Evolutionary conservation across 83 land plant species (phyloP).

Genomic region (Diphasiastrum complanatum): DNA sequence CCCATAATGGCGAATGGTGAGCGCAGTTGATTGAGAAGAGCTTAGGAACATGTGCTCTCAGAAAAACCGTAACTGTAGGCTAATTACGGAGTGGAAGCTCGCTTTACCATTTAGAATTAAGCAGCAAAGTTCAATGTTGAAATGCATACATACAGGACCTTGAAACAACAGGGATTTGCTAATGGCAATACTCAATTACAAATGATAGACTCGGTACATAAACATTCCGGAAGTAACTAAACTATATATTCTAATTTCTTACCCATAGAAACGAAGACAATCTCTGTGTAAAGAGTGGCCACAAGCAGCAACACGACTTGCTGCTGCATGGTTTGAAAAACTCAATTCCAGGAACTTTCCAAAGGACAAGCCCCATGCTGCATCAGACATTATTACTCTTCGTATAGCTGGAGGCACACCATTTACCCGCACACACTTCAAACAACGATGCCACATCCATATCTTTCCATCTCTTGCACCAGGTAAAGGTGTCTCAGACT

Average conservation of each 20-base stretch:
- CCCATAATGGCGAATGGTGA: too few species aligned
- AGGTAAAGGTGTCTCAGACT: slow-evolving; percentile 6
- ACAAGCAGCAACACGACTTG: slow-evolving; percentile 17
- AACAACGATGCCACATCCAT: slow-evolving; percentile 25
- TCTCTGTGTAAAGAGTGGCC: slow-evolving; percentile 17
- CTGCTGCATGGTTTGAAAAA: slow-evolving; percentile 20
- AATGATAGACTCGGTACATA: too few species aligned
- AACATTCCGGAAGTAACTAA: too few species aligned
- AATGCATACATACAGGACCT: too few species aligned
- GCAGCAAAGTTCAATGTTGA: too few species aligned
- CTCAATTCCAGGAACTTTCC: slow-evolving; percentile 21
- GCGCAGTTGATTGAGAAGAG: too few species aligned
- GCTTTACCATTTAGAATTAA: too few species aligned
- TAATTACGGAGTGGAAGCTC: too few species aligned
- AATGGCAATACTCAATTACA: too few species aligned
- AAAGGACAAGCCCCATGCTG: slow-evolving; percentile 20
- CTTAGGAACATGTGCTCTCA: too few species aligned
- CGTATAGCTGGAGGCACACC: slow-evolving; percentile 16
- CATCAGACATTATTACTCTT: slow-evolving; percentile 22
- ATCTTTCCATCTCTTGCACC: slow-evolving; percentile 21
- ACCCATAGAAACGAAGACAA: slow-evolving; percentile 24
- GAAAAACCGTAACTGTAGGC: too few species aligned
- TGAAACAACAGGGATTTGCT: too few species aligned
- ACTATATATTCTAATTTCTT: not conserved
- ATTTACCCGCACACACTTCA: slow-evolving; percentile 15